Evolutionary conservation across 2,329 filamentous ascomycete species (phyloP).

Genomic region (Apiospora sp.): DNA sequence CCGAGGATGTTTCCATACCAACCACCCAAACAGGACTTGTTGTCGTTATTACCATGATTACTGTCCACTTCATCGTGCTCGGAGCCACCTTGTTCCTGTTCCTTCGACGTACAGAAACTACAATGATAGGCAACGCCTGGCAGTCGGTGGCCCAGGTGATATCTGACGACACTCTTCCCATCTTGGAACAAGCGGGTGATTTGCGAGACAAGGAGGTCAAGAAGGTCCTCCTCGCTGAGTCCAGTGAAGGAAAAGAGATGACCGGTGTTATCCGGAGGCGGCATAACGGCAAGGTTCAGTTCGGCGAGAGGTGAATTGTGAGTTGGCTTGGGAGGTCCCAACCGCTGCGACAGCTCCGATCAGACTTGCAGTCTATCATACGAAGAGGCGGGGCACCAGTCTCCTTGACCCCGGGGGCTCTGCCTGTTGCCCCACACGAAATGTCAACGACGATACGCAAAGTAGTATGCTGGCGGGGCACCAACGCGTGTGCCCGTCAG

Average conservation of each 20-base stretch:
- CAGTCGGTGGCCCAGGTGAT: conserved; percentile 1
- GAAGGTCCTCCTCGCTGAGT: neutral
- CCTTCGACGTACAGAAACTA: neutral
- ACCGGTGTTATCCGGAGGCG: neutral
- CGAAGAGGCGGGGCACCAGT: too few species aligned
- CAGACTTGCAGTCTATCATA: too few species aligned
- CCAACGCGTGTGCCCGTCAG: too few species aligned
- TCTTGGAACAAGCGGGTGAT: neutral
- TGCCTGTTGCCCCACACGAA: too few species aligned
- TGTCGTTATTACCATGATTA: neutral
- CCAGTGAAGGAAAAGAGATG: neutral
- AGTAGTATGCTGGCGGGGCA: too few species aligned
- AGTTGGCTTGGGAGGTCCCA: too few species aligned
- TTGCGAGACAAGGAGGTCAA: conserved; percentile 1
- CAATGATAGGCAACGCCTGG: neutral
- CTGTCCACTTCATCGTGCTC: neutral
- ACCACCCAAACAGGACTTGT: neutral
- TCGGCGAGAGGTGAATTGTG: neutral
- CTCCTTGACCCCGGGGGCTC: too few species aligned
- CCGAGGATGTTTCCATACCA: neutral
- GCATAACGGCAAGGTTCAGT: neutral
- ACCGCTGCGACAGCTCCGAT: too few species aligned
- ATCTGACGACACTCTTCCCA: neutral
- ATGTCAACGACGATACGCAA: too few species aligned
- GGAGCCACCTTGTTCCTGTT: neutral